phyloP scores from a whole-genome alignment of 1,139 yeast genomes.

The Kazachstania sp. region DNA sequence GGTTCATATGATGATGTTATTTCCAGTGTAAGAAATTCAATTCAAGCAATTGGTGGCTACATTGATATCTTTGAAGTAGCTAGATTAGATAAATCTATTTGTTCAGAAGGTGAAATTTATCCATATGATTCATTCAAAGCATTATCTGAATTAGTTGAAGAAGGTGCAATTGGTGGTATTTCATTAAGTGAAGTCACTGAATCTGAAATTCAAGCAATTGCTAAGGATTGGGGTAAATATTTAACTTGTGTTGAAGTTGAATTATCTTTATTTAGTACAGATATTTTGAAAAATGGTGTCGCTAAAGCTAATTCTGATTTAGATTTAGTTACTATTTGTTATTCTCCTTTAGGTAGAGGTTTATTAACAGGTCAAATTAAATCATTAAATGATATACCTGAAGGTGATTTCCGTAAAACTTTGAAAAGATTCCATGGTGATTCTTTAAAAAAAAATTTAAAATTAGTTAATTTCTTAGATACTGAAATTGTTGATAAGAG shows the following conservation, averaged over 20 bases:
- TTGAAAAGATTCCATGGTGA: slow-evolving; percentile 57
- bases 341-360: slow-evolving; percentile 81
- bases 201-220: slow-evolving; percentile 49
- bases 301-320: slow-evolving; percentile 46
- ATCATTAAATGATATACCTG: slow-evolving; percentile 38
- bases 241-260: slow-evolving; percentile 69
- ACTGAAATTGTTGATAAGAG: slow-evolving; percentile 40
- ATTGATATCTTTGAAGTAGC: slow-evolving; percentile 62
- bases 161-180: slow-evolving; percentile 55
- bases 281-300: slow-evolving; percentile 52
- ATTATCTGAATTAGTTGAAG: slow-evolving; percentile 44
- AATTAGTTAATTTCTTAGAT: slow-evolving; percentile 35
- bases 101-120: slow-evolving; percentile 21
- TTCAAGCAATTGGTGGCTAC: slow-evolving; percentile 38
- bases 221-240: slow-evolving; percentile 37
- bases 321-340: slow-evolving; percentile 61
- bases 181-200: slow-evolving; percentile 66
- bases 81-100: slow-evolving; percentile 48
- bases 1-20: slow-evolving; percentile 43
- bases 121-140: slow-evolving; percentile 39
- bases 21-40: slow-evolving; percentile 43
- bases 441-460: slow-evolving; percentile 43
- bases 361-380: slow-evolving; percentile 56
- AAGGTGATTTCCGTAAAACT: slow-evolving; percentile 46
- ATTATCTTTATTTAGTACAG: slow-evolving; percentile 57